Evolutionary conservation across 768 basidiomycete species (phyloP).

Genomic region (Holtermanniella nyarrowii): DNA sequence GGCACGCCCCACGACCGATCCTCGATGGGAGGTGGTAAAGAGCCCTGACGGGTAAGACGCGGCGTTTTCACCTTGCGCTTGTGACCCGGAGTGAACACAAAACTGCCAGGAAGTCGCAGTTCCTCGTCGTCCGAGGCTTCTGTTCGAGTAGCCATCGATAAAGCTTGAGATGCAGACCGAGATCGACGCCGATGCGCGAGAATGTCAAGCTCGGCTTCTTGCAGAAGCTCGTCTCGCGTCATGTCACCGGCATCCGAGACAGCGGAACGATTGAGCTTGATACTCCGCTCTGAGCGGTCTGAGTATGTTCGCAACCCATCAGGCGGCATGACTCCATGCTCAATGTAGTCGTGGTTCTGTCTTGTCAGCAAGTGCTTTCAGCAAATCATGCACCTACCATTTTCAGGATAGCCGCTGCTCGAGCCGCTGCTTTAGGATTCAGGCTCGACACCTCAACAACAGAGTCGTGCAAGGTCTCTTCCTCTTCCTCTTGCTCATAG

Average conservation of each 20-base stretch:
- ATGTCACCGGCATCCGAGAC: conserved; percentile 48
- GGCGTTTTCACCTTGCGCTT: not conserved
- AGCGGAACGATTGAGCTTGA: conserved; percentile 41
- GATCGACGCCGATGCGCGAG: conserved; percentile 16
- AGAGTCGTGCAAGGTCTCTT: conserved; percentile 38
- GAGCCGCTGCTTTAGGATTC: conserved; percentile 75
- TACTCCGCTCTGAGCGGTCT: conserved; percentile 7
- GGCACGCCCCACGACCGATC: conserved; percentile 19
- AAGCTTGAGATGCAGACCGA: not conserved
- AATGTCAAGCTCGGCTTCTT: conserved; percentile 53
- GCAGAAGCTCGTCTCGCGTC: conserved; percentile 53
- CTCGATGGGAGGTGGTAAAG: not conserved
- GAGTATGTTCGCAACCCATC: not conserved
- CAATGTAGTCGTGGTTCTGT: conserved; percentile 81
- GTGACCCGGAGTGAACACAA: not conserved
- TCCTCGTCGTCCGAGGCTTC: not conserved
- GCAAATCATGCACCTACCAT: conserved; percentile 49
- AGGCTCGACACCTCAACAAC: conserved; percentile 74
- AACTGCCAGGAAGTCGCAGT: not conserved
- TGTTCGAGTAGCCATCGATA: not conserved
- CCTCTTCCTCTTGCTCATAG: conserved; percentile 12
- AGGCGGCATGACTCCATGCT: conserved; percentile 45
- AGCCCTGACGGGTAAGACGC: not conserved
- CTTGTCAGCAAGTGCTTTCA: conserved; percentile 1
- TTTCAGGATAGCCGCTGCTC: conserved; percentile 87